Evolutionary conservation across 257 asterid genomes (phyloP).

Genomic region (Verbascum thapsus): DNA sequence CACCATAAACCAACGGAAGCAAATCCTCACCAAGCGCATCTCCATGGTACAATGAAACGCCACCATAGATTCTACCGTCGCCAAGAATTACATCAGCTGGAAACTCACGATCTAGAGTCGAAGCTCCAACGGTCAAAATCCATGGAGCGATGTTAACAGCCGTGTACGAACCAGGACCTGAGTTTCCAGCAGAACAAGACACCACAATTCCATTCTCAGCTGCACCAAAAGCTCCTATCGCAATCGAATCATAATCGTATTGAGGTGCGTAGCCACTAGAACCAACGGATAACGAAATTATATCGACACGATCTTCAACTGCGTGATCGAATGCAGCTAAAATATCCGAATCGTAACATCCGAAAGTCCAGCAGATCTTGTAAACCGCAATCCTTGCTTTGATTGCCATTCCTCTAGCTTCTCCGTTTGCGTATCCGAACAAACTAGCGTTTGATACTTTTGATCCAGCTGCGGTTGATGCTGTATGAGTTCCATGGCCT

Average conservation of each 20-base stretch:
- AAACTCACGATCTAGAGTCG: slow-evolving; percentile 87
- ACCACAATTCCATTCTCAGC: slow-evolving; percentile 71
- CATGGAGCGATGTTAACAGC: slow-evolving; percentile 93
- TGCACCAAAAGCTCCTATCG: slow-evolving; percentile 85
- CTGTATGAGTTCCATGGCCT: slow-evolving; percentile 96
- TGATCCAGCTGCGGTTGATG: slow-evolving; percentile 94
- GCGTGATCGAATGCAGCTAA: slow-evolving; percentile 87
- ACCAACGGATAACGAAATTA: slow-evolving; percentile 88
- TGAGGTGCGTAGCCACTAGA: slow-evolving; percentile 66
- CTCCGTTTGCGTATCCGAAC: slow-evolving; percentile 71
- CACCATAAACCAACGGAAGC: slow-evolving; percentile 67
- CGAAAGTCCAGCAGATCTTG: slow-evolving; percentile 75
- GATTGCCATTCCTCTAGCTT: slow-evolving; percentile 90
- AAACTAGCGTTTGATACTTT: slow-evolving; percentile 74
- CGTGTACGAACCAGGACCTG: slow-evolving; percentile 69
- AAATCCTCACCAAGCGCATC: slow-evolving; percentile 35
- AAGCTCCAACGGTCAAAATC: slow-evolving; percentile 96
- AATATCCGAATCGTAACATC: slow-evolving; percentile 91
- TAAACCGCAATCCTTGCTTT: slow-evolving; percentile 88
- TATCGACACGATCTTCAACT: slow-evolving; percentile 69
- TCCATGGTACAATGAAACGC: slow-evolving; percentile 86
- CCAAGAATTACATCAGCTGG: slow-evolving; percentile 88
- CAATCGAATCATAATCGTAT: slow-evolving; percentile 74
- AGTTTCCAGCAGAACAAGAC: slow-evolving; percentile 91
- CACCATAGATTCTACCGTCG: slow-evolving; percentile 57